These are phyloP conservation scores for Clavispora carvajalis DNA, from an alignment of 805 yeast species.

Conservation along the genomic window DNA sequence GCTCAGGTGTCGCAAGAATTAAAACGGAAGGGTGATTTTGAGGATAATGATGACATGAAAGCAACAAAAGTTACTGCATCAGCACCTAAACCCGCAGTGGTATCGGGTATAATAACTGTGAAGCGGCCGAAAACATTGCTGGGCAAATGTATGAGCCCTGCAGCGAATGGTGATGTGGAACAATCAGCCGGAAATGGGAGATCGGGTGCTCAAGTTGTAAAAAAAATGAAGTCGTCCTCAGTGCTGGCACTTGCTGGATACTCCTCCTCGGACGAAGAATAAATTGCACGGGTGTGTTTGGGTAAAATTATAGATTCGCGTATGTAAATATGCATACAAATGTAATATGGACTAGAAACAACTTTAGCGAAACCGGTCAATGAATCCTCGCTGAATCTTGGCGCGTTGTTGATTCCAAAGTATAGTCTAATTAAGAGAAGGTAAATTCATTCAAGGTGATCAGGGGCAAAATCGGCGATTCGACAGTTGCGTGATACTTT, in stretches of 20 bases:
- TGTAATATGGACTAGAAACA: background rate
- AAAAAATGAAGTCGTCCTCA: constrained; percentile 6
- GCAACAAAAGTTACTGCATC: no score
- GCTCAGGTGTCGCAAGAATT: background rate
- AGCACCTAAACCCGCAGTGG: background rate
- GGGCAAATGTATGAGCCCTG: no score
- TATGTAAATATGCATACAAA: background rate
- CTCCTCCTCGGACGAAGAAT: constrained; percentile 5
- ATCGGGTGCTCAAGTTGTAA: background rate
- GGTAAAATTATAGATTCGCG: background rate
- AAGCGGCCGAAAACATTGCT: background rate
- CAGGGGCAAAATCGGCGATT: constrained; percentile 24
- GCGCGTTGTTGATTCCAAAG: no score
- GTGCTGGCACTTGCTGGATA: constrained; percentile 3
- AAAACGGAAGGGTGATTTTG: background rate
- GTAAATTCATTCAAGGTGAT: constrained; percentile 32
- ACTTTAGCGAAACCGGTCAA: no score
- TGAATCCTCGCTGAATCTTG: no score
- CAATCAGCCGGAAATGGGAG: background rate
- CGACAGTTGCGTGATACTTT: constrained; percentile 27
- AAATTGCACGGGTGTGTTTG: background rate
- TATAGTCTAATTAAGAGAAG: constrained; percentile 17
- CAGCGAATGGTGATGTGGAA: background rate
- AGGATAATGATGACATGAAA: no score
- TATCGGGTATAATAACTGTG: constrained; percentile 5